Evolutionary conservation across 31 red algal species (phyloP), one percentile per base, ranked within the genome.

Genomic region (Asparagopsis taxiformis): DNA sequence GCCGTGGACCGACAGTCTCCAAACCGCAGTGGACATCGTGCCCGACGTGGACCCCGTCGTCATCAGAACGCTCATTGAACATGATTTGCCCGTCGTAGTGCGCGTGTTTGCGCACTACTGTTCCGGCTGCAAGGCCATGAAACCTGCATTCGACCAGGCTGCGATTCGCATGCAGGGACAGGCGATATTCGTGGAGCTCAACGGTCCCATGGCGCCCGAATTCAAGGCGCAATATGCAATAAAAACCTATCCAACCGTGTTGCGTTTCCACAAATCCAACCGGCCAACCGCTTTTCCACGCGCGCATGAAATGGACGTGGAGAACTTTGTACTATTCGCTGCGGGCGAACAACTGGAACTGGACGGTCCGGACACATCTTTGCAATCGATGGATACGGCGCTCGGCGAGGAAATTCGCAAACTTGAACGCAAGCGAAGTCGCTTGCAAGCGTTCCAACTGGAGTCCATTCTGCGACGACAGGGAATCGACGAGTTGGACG

Each of bases 401-500:
- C n/a, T n/a, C n/a, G 6, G 8, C 6, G 41, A 46, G 8, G 41
- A 46, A 13, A 6, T 46, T 13, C 8, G 41, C 6, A 6, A 6
- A 6, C 41, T 46, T 13, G 41, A 46, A 13, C 6, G 41, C 6
- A 46, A 46, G 41, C 41, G 6, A 6, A 46, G 70, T 10, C 83
- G 63, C 34, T 31, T 55, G 8, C 70, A 49, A 19, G 44, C 70
- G 1, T 59, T 68, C 23, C 48, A 60, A 70, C 62, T 52, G 71
- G 37, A 57, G 28, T 50, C 28, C 10, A 43, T 83, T 70, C 72
- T 91, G 25, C 70, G 68, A 11, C 61, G 66, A 13, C 78, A 83
- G 51, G 87, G 87, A 29, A 91, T 91, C 34, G 87, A 91, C 63
- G 67, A 91, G 72, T 62, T 82, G 2, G 77, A 91, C 54, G 87